Evolutionary conservation across 441 rosid species (phyloP), one percentile per base, ranked within the genome.

Genomic region (Gossypium armourianum): DNA sequence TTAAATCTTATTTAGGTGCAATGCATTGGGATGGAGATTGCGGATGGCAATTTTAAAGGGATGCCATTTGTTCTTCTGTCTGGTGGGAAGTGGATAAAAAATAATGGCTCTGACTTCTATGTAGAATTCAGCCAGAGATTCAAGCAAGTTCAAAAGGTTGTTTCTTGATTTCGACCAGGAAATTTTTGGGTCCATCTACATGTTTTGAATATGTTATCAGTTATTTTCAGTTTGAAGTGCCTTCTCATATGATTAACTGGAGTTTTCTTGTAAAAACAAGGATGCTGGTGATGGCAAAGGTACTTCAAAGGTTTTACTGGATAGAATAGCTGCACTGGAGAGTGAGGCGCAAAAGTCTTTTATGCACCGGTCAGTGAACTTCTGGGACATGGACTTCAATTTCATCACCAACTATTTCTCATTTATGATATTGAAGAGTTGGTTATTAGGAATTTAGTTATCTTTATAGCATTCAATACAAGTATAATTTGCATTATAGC

Each of bases 341-440:
- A 83, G 89, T 76, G 96, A 95, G 80, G 99, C 99, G 23, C 97
- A 95, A 76, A 92, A 95, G 83, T 92, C 97, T 69, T 95, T 95
- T 80, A 92, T 95, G 99, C 99, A 95, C 78, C 83, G 99, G 99
- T 92, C 68, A 79, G 92, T 83, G 36, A 72, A 70, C 66, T 74
- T 72, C 62, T 56, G 62, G 40, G 72, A 13, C 26, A 62, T 55
- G 4, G 17, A 15, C 5, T 57, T 52, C 47, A 59, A 29, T 71
- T 40, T 36, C 3, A 26, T 71, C 28, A 60, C 53, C 50, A 16
- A 24, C 29, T 12, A 23, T 49, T 28, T 61, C 47, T 71, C 29
- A 49, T 60, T 60, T 47, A 61, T 61, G 32, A 71, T 71, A 28
- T 17, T 17, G 17, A 3, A 2, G n/a, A 49, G 17, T 68, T 53